Conservation (phyloP, 306 rosid genomes). For the Rosa chinensis region DNA sequence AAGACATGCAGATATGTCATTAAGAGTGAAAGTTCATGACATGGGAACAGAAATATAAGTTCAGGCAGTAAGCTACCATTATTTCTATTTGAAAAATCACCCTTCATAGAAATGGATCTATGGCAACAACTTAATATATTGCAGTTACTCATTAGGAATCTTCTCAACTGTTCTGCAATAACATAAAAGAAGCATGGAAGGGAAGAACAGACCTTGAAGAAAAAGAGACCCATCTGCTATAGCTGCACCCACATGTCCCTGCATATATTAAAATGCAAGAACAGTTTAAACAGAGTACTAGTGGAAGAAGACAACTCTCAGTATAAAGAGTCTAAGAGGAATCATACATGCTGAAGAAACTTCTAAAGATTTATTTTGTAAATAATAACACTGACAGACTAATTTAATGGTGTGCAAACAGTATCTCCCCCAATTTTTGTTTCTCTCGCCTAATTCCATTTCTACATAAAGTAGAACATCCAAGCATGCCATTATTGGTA, state of each 20-base stretch:
- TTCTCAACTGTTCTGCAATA: background rate
- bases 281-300: background rate
- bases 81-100: background rate
- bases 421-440: background rate
- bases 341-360: background rate
- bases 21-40: background rate
- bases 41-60: background rate
- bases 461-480: background rate
- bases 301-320: background rate
- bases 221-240: constrained; percentile 93
- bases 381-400: background rate
- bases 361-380: background rate
- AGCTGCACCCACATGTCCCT: constrained; percentile 95
- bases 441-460: background rate
- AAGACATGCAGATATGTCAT: constrained; percentile 24
- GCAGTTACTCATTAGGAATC: background rate
- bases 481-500: background rate
- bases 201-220: constrained; percentile 62
- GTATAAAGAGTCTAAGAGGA: background rate
- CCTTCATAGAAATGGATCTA: background rate
- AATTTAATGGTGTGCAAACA: background rate
- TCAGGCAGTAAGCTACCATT: background rate
- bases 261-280: constrained; percentile 15
- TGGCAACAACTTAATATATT: background rate
- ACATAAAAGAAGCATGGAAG: constrained; percentile 10